Evolutionary conservation across 179 eudicot genomes (phyloP), one percentile per base, ranked within the genome.

Genomic region (Nepenthes alata): DNA sequence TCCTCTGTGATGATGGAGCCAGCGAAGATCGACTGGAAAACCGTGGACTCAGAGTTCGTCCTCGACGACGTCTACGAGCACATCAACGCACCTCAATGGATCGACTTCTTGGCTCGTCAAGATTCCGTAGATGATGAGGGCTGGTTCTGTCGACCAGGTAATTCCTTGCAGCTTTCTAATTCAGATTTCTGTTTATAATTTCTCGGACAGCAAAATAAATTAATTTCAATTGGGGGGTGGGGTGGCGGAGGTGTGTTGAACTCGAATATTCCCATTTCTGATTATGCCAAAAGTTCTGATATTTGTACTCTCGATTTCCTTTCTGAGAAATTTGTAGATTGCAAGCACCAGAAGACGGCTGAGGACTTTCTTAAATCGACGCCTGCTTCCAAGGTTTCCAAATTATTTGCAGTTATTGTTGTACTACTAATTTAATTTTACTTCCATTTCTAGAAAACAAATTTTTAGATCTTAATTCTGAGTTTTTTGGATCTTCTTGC

Each of bases 131-230:
- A 84, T n/a, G 98, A 89, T 7, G 88, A 78, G 11, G 69, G 90
- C 64, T 93, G 98, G 98, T 93, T 93, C 68, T 93, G 98, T 61
- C 75, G 82, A 51, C 78, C 88, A 2, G 88, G 98, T 91, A 76
- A 16, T 6, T 3, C 16, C 14, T 47, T 47, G 3, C 6, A 34
- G 12, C 11, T 50, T 3, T 2, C 8, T 6, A 12, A 45, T 39
- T 48, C 11, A 6, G 6, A 1, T 57, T 47, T 9, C 16, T 34
- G 11, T 8, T 11, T 8, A 13, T 50, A 0, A 50, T 50, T 52
- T n/a, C 2, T 0, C 16, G 15, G 13, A 15, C 1, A n/a, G 5
- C 5, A 48, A 48, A 48, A 10, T 11, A n/a, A 5, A 3, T 52
- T 49, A 13, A 51, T 62, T 3, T 13, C 11, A 11, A 13, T 11